phyloP scores from a whole-genome alignment of 345 rosid species.

The Schrenkiella parvula region DNA sequence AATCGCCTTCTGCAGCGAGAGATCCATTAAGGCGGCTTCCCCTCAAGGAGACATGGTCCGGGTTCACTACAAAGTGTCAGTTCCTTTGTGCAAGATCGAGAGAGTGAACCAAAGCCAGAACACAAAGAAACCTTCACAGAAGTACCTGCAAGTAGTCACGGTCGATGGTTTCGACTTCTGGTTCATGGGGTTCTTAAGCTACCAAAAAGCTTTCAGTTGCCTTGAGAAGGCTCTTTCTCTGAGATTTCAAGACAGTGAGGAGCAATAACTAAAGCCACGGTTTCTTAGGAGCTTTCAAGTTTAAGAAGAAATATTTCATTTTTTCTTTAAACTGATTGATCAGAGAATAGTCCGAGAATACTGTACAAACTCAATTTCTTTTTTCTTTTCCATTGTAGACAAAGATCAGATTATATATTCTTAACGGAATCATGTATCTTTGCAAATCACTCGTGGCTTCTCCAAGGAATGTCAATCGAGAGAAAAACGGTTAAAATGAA shows the following conservation, averaged over 20 bases:
- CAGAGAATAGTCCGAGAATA: conserved; percentile 14
- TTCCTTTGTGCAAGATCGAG: conserved; percentile 27
- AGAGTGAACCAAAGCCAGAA: conserved; percentile 32
- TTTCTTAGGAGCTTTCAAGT: neutral
- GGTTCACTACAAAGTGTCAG: conserved; percentile 45
- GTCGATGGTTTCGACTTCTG: conserved; percentile 38
- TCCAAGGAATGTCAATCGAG: neutral
- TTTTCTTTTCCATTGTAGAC: conserved; percentile 1
- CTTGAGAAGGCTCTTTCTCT: conserved; percentile 34
- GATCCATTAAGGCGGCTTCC: conserved; percentile 28
- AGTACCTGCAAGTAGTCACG: conserved; percentile 35
- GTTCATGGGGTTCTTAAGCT: conserved; percentile 42
- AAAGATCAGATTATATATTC: neutral
- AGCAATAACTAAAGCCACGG: conserved; percentile 8
- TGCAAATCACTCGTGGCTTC: neutral
- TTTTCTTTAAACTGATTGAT: conserved; percentile 11
- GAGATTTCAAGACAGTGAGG: conserved; percentile 21
- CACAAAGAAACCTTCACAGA: conserved; percentile 32
- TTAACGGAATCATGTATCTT: neutral
- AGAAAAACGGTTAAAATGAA: neutral
- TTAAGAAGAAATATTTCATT: conserved; percentile 1
- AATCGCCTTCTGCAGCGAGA: conserved; percentile 40
- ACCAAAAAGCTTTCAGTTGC: conserved; percentile 34
- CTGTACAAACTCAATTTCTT: conserved; percentile 18
- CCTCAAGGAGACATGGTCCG: conserved; percentile 34